Base-by-base conservation (phyloP, 108 stramenopile species). In the Thalassiosira profunda region DNA sequence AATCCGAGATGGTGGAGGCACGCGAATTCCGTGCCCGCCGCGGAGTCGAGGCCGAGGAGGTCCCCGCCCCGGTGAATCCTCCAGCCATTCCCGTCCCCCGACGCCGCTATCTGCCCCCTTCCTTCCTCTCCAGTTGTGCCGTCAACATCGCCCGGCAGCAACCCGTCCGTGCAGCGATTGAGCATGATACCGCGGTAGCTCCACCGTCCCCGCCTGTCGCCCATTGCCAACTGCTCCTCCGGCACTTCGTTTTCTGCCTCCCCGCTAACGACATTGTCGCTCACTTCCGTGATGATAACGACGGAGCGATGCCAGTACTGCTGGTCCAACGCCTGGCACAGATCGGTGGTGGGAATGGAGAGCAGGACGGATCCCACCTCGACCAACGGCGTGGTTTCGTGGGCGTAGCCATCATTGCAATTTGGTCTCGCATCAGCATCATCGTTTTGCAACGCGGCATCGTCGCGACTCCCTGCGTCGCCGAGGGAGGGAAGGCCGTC, bases 301-400 rank as follows among this genome's bases (percentile, higher is more conserved):
- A 73, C 63, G 23, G 53, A 54, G 29, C 63, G 24, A 30, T 73
- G 72, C 72, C 72, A 73, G 28, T 73, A 73, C 21, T 73, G 72
- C 41, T 64, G 72, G 1, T 73, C 72, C 17, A 73, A 33, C 9
- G 51, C 72, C 21, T 73, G 72, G 28, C 72, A 73, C 4, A 64
- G 55, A 49, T 73, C 72, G 8, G 54, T 55, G 10, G 72, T 73
- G 26, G 72, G 72, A 5, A 73, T 55, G 3, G 63, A 65, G 4
- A 73, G 8, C 6, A 73, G 72, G 42, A 73, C 56, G 6, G 72
- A 54, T 0, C 72, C 72, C 10, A 46, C 42, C 35, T 73, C 72
- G 11, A 73, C 54, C 6, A 73, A 33, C 5, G 72, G 72, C 18
- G 72, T 73, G 43, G 63, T 56, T 29, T 40, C 34, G 55, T 73